A percentile compares a stretch with the other conserved stretches of the same genome.
These are phyloP conservation scores for Heterobasidion occidentale DNA, from an alignment of 1,284 basidiomycete genomes.

Conservation along the genomic window DNA sequence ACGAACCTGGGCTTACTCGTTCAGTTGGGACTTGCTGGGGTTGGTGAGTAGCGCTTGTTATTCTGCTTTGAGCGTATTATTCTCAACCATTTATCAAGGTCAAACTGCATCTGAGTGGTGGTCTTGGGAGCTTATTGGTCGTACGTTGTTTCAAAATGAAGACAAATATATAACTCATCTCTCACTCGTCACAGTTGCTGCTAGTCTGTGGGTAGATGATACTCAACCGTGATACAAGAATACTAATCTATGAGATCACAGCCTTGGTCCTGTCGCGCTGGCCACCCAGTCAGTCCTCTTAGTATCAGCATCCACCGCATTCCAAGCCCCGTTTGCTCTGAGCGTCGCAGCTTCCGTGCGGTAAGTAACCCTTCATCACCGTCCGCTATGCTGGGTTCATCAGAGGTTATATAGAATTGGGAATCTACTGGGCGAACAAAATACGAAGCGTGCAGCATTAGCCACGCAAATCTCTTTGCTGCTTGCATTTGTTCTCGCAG, in stretches of 20 bases:
- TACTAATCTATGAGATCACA: conserved; percentile 12
- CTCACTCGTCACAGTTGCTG: conserved; percentile 33
- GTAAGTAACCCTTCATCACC: conserved; percentile 25
- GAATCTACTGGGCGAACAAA: conserved; percentile 72
- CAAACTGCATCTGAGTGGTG: conserved; percentile 82
- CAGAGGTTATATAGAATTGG: conserved; percentile 47
- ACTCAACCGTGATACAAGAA: neutral
- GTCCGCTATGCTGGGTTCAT: neutral
- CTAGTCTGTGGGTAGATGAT: conserved; percentile 41
- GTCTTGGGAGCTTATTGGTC: conserved; percentile 77
- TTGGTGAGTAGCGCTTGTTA: conserved; percentile 32
- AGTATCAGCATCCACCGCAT: conserved; percentile 70
- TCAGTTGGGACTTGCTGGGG: conserved; percentile 71
- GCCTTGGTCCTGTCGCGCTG: conserved; percentile 51
- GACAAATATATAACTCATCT: conserved; percentile 4
- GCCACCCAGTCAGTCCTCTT: conserved; percentile 72
- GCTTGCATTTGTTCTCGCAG: conserved; percentile 49
- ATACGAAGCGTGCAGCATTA: conserved; percentile 59
- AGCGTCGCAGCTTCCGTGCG: conserved; percentile 80
- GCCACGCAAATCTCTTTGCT: conserved; percentile 57
- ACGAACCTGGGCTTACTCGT: conserved; percentile 67
- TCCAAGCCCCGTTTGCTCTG: conserved; percentile 80
- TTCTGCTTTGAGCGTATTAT: neutral
- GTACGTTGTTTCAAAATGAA: conserved; percentile 24
- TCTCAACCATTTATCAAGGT: conserved; percentile 15